A percentile compares a stretch with the other conserved stretches of the same genome.
Evolutionary conservation across 75 land plant species (phyloP).

Genomic region (Larix kaempferi): DNA sequence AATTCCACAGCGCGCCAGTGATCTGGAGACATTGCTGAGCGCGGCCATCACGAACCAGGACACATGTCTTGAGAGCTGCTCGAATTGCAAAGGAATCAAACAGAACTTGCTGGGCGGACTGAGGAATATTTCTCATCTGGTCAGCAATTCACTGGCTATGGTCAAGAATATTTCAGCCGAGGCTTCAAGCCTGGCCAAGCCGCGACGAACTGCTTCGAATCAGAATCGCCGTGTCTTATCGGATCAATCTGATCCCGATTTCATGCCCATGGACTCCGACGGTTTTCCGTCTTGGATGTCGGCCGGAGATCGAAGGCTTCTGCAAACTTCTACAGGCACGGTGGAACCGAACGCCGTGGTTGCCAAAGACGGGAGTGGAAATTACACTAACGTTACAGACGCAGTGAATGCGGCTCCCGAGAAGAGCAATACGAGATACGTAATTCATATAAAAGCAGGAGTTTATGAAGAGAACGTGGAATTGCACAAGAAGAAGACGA

Average conservation of each 20-base stretch:
- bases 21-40: slow-evolving; percentile 14
- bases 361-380: slow-evolving; percentile 26
- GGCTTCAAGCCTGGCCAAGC: neutral
- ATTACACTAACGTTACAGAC: slow-evolving; percentile 6
- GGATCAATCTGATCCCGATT: neutral
- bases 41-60: slow-evolving; percentile 35
- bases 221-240: neutral
- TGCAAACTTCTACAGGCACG: neutral
- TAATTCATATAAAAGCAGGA: slow-evolving; percentile 17
- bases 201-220: too few species aligned
- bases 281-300: slow-evolving; percentile 13
- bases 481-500: neutral
- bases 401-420: slow-evolving; percentile 5
- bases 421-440: slow-evolving; percentile 1
- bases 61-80: slow-evolving; percentile 32
- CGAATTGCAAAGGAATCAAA: neutral
- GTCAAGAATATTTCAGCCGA: neutral
- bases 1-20: neutral
- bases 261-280: neutral
- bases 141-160: neutral
- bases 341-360: slow-evolving; percentile 5
- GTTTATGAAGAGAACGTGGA: slow-evolving; percentile 7
- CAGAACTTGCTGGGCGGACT: neutral
- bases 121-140: neutral
- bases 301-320: slow-evolving; percentile 2